These are phyloP conservation scores for Xylaria sp. DNA, from an alignment of 2,329 filamentous ascomycete species.

Conservation along the genomic window DNA sequence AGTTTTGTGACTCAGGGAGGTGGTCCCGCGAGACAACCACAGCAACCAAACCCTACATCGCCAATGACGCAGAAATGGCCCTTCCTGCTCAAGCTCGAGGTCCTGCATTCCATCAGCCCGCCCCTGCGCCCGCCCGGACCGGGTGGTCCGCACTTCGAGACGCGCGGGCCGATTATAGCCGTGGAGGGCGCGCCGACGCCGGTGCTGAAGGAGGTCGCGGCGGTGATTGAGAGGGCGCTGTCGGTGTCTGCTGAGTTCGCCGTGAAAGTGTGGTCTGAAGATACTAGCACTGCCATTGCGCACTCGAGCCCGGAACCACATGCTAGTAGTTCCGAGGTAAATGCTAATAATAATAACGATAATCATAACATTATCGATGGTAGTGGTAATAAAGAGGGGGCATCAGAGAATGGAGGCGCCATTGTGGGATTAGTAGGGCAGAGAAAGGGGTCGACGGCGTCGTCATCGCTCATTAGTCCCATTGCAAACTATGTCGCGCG, in stretches of 20 bases:
- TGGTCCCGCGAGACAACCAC: slow-evolving; percentile 26
- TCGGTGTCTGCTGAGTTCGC: slow-evolving; percentile 57
- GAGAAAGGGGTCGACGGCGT: background rate
- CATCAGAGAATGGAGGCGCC: slow-evolving; percentile 7
- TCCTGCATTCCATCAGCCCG: slow-evolving; percentile 80
- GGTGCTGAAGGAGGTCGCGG: slow-evolving; percentile 67
- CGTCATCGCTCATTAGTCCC: slow-evolving; percentile 51
- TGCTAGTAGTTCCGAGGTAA: slow-evolving; percentile 7
- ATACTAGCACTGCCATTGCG: slow-evolving; percentile 41
- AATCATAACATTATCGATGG: background rate
- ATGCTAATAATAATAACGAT: background rate
- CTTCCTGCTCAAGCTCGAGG: slow-evolving; percentile 78
- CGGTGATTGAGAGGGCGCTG: slow-evolving; percentile 73
- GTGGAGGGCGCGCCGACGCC: slow-evolving; percentile 77
- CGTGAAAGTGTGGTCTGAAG: slow-evolving; percentile 60
- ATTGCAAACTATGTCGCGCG: slow-evolving; percentile 72
- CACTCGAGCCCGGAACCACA: slow-evolving; percentile 39
- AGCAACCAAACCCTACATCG: slow-evolving; percentile 17
- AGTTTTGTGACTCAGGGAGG: slow-evolving; percentile 37
- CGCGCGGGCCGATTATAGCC: slow-evolving; percentile 82
- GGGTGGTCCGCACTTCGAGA: slow-evolving; percentile 51
- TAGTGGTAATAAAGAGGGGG: slow-evolving; percentile 14
- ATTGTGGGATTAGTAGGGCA: background rate
- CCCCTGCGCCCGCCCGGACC: slow-evolving; percentile 62
- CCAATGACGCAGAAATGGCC: slow-evolving; percentile 62